Evolutionary conservation across 164 flowering plant species (phyloP).

Genomic region (Euptelea pleiosperma): DNA sequence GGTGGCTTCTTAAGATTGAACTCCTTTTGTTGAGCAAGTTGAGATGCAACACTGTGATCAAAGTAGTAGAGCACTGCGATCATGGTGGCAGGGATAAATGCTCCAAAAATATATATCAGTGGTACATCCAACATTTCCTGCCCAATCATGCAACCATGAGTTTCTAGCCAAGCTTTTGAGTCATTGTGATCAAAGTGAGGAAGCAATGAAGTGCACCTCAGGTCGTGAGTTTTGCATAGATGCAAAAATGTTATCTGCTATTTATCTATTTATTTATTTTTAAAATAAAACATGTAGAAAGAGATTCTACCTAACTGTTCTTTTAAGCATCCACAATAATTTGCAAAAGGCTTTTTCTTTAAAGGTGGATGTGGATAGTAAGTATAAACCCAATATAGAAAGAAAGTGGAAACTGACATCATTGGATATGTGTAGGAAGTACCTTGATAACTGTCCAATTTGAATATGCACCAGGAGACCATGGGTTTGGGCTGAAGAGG

Average conservation of each 20-base stretch:
- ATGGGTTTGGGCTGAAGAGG: constrained; percentile 92
- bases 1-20: constrained; percentile 94
- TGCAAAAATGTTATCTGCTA: no score
- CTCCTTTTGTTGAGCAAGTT: constrained; percentile 91
- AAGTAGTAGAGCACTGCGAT: constrained; percentile 98
- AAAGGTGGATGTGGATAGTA: constrained; percentile 1
- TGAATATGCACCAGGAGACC: constrained; percentile 91
- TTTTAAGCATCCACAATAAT: background rate
- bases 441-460: constrained; percentile 97
- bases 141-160: constrained; percentile 9
- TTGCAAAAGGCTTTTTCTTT: background rate
- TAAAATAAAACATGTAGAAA: no score
- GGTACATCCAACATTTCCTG: constrained; percentile 97
- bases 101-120: constrained; percentile 74
- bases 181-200: background rate
- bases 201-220: background rate
- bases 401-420: background rate
- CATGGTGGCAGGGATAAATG: constrained; percentile 98
- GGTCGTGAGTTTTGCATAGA: background rate
- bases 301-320: background rate
- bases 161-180: background rate
- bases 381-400: background rate
- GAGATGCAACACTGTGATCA: constrained; percentile 98
- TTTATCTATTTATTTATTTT: no score
- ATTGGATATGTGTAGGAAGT: constrained; percentile 6